Evolutionary conservation across 2,329 filamentous ascomycete species (phyloP).

Genomic region (Aspergillus udagawae): DNA sequence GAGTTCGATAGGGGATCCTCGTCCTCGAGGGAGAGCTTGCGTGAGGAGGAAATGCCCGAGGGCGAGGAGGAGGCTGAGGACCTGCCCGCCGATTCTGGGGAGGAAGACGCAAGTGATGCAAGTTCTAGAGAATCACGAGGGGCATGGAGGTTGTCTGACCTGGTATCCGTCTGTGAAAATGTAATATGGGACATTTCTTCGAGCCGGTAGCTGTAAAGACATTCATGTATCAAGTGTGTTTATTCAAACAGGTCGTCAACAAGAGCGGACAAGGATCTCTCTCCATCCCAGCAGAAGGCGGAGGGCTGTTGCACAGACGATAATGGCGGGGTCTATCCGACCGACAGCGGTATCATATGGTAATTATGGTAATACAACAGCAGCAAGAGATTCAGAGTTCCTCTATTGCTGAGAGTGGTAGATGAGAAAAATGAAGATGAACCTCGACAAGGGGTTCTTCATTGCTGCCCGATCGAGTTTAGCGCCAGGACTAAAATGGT

Average conservation of each 20-base stretch:
- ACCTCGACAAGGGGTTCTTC: slow-evolving; percentile 1
- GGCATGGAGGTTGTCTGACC: slow-evolving; percentile 30
- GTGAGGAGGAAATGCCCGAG: slow-evolving; percentile 88
- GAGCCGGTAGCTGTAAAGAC: neutral
- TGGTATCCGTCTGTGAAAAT: slow-evolving; percentile 25
- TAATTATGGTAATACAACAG: neutral
- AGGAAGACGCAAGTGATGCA: slow-evolving; percentile 86
- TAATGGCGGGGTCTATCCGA: neutral
- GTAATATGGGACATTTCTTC: slow-evolving; percentile 30
- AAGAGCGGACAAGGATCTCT: neutral
- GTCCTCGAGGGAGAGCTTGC: slow-evolving; percentile 80
- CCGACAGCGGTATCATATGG: neutral
- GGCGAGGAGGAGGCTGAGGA: slow-evolving; percentile 69
- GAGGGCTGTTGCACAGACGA: neutral
- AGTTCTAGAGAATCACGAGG: slow-evolving; percentile 93
- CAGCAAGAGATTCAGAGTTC: neutral
- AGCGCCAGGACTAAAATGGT: neutral
- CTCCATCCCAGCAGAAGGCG: neutral
- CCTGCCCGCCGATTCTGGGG: slow-evolving; percentile 59
- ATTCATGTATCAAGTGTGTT: neutral
- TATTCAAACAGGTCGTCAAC: neutral
- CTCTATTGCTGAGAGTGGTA: neutral
- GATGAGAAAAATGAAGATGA: slow-evolving; percentile 5
- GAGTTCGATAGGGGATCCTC: slow-evolving; percentile 67
- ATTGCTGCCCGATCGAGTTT: neutral